These are phyloP conservation scores for Globisporangium paroecandrum DNA, from an alignment of 352 stramenopile genomes.

Conservation along the genomic window DNA sequence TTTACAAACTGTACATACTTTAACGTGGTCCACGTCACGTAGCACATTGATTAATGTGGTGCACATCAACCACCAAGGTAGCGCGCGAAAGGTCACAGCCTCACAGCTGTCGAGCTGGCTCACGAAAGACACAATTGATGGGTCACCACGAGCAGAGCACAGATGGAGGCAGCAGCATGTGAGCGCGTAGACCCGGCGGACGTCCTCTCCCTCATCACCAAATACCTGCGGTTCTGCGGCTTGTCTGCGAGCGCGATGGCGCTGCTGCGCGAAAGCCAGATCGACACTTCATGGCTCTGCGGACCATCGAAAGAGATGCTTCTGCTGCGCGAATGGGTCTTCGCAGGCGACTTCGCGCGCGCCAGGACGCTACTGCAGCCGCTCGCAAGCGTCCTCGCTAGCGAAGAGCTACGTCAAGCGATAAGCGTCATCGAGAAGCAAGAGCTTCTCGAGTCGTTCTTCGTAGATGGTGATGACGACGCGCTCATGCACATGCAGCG, in stretches of 20 bases:
- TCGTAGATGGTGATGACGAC: neutral
- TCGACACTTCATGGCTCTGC: conserved; percentile 61
- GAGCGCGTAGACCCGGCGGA: conserved; percentile 15
- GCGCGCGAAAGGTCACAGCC: neutral
- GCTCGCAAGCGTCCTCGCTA: conserved; percentile 20
- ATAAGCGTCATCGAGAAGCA: conserved; percentile 34
- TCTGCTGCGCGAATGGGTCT: conserved; percentile 52
- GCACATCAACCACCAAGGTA: neutral
- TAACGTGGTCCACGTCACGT: neutral
- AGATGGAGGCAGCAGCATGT: neutral
- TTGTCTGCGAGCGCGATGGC: conserved; percentile 37
- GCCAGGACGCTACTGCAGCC: conserved; percentile 40
- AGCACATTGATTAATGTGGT: neutral
- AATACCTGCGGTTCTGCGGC: conserved; percentile 39
- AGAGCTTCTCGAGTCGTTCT: conserved; percentile 30
- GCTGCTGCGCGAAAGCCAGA: conserved; percentile 48
- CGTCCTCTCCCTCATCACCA: conserved; percentile 51
- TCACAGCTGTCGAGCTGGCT: neutral
- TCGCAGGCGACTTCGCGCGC: conserved; percentile 37
- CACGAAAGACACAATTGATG: neutral
- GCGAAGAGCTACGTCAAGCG: conserved; percentile 18
- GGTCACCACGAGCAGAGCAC: neutral
- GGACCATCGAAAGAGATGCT: conserved; percentile 40
- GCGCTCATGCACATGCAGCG: neutral
- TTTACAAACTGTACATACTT: neutral